Percentiles rank a stretch among this genome's conserved stretches.
phyloP scores from a whole-genome alignment of 2,329 filamentous ascomycete genomes.

The Aspergillus clavatus region DNA sequence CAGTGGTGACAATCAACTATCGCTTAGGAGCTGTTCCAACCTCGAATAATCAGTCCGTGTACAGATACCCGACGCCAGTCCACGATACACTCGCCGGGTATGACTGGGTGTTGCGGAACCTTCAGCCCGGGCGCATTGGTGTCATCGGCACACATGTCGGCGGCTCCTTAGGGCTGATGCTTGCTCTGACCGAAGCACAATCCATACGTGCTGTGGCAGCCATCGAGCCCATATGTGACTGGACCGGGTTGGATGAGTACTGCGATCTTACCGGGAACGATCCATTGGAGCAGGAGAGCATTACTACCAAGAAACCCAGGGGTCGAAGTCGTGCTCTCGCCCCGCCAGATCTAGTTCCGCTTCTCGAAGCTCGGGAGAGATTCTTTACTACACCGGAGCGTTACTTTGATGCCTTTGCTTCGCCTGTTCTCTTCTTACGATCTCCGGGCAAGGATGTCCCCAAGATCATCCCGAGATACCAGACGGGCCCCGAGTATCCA shows the following conservation, averaged over 20 bases:
- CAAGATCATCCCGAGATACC: conserved; percentile 28
- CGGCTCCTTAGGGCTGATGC: conserved; percentile 41
- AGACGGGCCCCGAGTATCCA: conserved; percentile 31
- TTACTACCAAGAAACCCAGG: conserved; percentile 6
- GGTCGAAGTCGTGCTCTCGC: conserved; percentile 14
- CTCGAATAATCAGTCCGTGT: background rate
- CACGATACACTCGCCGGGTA: conserved; percentile 38
- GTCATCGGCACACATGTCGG: conserved; percentile 35
- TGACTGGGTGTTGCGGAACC: conserved; percentile 34
- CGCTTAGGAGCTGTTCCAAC: conserved; percentile 25
- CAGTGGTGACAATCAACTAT: conserved; percentile 40
- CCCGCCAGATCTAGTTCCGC: conserved; percentile 30
- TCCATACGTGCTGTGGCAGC: conserved; percentile 31
- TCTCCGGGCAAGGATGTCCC: conserved; percentile 39
- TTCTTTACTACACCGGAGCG: conserved; percentile 36
- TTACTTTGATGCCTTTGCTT: conserved; percentile 43
- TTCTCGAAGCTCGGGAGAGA: conserved; percentile 31
- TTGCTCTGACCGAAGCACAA: conserved; percentile 38
- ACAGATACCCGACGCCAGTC: conserved; percentile 34
- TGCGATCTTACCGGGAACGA: conserved; percentile 18
- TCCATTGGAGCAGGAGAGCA: background rate
- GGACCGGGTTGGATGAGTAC: conserved; percentile 39
- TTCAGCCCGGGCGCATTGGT: conserved; percentile 27
- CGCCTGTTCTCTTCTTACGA: conserved; percentile 40
- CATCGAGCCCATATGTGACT: conserved; percentile 36